Conservation (phyloP, 768 basidiomycete genomes). For the Hericium alpestre region DNA sequence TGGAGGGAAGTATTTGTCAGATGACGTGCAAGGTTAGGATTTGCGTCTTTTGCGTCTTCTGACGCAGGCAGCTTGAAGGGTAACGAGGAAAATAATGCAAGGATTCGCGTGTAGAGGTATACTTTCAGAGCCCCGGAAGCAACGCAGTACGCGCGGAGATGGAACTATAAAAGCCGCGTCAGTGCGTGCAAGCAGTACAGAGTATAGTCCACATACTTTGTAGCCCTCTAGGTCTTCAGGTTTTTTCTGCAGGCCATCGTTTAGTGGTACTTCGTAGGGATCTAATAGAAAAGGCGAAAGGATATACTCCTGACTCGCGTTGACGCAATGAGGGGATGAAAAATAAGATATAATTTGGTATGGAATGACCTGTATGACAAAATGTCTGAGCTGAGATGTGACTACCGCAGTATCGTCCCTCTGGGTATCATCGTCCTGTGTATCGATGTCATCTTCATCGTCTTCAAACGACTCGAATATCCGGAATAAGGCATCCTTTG, state of each 20-base stretch:
- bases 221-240: slow-evolving; percentile 30
- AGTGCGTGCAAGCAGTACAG: neutral
- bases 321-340: neutral
- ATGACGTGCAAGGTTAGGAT: slow-evolving; percentile 56
- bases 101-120: slow-evolving; percentile 70
- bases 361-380: slow-evolving; percentile 77
- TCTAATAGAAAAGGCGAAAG: slow-evolving; percentile 68
- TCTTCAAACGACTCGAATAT: slow-evolving; percentile 81
- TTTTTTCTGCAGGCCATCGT: slow-evolving; percentile 14
- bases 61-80: slow-evolving; percentile 48
- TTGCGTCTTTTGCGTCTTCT: slow-evolving; percentile 14
- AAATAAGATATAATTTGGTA: neutral
- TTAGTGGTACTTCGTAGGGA: slow-evolving; percentile 35
- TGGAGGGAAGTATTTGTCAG: slow-evolving; percentile 92
- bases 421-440: slow-evolving; percentile 32
- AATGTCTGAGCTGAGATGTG: slow-evolving; percentile 85
- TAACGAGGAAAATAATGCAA: slow-evolving; percentile 79
- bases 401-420: slow-evolving; percentile 46
- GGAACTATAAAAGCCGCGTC: slow-evolving; percentile 49
- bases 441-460: slow-evolving; percentile 36
- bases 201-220: slow-evolving; percentile 37
- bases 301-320: slow-evolving; percentile 67
- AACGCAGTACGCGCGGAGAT: slow-evolving; percentile 82
- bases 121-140: slow-evolving; percentile 68
- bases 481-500: slow-evolving; percentile 52